Evolutionary conservation across 2,329 filamentous ascomycete genomes (phyloP).

Genomic region (Aspergillus awamori): DNA sequence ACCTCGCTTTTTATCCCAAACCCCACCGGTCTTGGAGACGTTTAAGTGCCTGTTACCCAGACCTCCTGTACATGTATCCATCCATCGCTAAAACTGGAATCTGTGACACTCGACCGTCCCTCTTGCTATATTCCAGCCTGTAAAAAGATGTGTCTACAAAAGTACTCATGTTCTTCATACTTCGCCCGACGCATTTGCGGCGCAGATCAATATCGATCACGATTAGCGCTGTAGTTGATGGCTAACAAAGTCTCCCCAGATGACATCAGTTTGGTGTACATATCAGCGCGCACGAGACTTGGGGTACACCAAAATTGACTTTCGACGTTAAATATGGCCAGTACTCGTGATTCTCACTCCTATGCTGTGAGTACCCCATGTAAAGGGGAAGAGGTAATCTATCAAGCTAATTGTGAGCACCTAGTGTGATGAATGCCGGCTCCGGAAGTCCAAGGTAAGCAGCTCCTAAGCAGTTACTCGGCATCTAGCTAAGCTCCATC

Average conservation of each 20-base stretch:
- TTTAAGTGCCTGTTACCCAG: constrained; percentile 2
- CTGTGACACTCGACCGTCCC: background rate
- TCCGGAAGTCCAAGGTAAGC: constrained; percentile 44
- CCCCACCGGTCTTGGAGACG: constrained; percentile 17
- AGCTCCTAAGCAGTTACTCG: background rate
- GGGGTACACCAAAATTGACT: constrained; percentile 25
- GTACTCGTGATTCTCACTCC: constrained; percentile 45
- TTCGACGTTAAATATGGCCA: constrained; percentile 39
- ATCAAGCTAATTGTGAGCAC: constrained; percentile 11
- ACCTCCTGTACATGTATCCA: constrained; percentile 5
- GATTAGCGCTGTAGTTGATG: constrained; percentile 4
- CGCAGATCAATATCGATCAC: background rate
- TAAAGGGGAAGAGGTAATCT: background rate
- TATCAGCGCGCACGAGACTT: constrained; percentile 34
- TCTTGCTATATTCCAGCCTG: background rate
- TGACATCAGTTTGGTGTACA: constrained; percentile 37
- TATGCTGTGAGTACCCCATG: constrained; percentile 40
- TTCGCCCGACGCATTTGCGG: background rate
- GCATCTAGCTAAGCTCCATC: background rate
- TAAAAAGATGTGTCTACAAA: background rate
- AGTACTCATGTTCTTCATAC: constrained; percentile 3
- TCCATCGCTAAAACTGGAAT: background rate
- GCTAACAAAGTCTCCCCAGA: constrained; percentile 31
- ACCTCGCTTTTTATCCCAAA: constrained; percentile 15
- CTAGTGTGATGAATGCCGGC: constrained; percentile 46